phyloP scores from a whole-genome alignment of 164 flowering plant species.

The Nelumbo lutea region DNA sequence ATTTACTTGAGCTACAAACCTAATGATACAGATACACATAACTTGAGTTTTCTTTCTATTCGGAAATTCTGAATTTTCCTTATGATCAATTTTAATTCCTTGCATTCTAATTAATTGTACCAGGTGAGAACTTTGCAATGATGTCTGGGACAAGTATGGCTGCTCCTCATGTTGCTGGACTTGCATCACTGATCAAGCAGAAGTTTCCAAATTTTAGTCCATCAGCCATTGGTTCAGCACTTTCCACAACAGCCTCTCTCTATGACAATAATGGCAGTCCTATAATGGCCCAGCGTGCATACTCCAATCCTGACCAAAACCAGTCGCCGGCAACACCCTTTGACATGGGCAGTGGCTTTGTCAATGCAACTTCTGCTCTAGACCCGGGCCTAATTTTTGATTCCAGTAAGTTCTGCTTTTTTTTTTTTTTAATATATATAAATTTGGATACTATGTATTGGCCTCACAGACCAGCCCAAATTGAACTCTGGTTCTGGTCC shows the following conservation, averaged over 20 bases:
- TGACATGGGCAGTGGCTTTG: conserved; percentile 99
- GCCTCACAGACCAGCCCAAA: neutral
- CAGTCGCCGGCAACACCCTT: conserved; percentile 96
- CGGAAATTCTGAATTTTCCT: neutral
- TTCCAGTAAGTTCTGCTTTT: conserved; percentile 48
- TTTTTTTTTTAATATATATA: neutral
- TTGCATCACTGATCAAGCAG: conserved; percentile 86
- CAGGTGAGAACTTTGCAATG: conserved; percentile 97
- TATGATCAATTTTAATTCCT: neutral
- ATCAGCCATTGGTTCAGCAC: conserved; percentile 91
- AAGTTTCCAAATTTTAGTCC: conserved; percentile 74
- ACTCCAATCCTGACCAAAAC: conserved; percentile 71
- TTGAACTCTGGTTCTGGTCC: neutral
- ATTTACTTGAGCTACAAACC: no score
- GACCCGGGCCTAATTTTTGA: conserved; percentile 87
- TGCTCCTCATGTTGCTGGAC: conserved; percentile 97
- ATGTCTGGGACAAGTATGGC: conserved; percentile 99
- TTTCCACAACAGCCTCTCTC: conserved; percentile 88
- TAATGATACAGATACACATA: no score
- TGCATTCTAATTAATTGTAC: neutral
- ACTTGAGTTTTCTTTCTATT: neutral
- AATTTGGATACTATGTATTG: neutral
- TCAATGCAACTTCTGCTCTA: conserved; percentile 81
- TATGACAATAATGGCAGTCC: conserved; percentile 65
- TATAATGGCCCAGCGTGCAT: conserved; percentile 93